These are phyloP conservation scores for Salix caprea DNA, from an alignment of 345 rosid species.

Conservation along the genomic window DNA sequence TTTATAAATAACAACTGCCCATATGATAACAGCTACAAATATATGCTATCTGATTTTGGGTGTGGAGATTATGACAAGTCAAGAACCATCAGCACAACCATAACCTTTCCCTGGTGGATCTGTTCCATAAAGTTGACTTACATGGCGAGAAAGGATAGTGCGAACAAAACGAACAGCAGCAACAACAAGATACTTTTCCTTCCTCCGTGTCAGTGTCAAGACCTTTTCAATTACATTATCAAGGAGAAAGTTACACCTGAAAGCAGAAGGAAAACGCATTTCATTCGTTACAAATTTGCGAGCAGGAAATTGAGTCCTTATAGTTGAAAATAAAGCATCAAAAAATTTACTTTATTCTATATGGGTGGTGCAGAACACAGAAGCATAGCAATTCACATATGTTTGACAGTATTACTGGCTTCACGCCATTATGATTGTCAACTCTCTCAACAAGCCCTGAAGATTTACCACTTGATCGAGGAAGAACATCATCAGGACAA, in stretches of 20 bases:
- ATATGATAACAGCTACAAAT: too few species aligned
- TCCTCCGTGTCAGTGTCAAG: conserved; percentile 69
- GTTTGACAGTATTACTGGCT: conserved; percentile 85
- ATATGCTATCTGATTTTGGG: too few species aligned
- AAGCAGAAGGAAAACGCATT: conserved; percentile 23
- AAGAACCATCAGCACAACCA: too few species aligned
- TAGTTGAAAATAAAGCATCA: conserved; percentile 10
- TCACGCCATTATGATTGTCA: conserved; percentile 41
- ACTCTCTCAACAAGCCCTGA: conserved; percentile 38
- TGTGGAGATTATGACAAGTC: too few species aligned
- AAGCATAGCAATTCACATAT: conserved; percentile 94
- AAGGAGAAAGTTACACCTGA: conserved; percentile 89
- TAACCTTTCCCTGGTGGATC: not conserved
- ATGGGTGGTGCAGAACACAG: conserved; percentile 89
- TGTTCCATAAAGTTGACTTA: conserved; percentile 35
- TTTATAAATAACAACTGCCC: too few species aligned
- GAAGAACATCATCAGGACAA: conserved; percentile 45
- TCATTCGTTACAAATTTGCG: conserved; percentile 3
- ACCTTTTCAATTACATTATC: conserved; percentile 76
- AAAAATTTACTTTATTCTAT: conserved; percentile 72
- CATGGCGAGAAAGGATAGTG: conserved; percentile 75
- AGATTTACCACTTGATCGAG: conserved; percentile 41
- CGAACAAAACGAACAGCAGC: conserved; percentile 95
- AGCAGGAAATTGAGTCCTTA: conserved; percentile 13
- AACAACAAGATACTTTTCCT: conserved; percentile 87